Evolutionary conservation across 2,329 filamentous ascomycete genomes (phyloP).

Genomic region (Stromatinia cepivora): DNA sequence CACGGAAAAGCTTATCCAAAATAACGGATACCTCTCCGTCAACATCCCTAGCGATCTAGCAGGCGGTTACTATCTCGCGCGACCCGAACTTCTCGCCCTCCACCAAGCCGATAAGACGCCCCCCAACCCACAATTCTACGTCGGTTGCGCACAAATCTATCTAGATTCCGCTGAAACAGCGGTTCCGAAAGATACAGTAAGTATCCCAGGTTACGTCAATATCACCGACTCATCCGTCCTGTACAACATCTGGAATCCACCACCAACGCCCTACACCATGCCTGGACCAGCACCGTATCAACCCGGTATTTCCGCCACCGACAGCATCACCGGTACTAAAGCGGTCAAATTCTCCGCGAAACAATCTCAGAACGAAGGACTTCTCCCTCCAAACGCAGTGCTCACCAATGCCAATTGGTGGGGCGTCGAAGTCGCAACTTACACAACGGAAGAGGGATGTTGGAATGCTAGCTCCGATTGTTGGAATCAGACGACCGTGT

Average conservation of each 20-base stretch:
- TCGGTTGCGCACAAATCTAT: constrained; percentile 70
- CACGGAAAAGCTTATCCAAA: constrained; percentile 65
- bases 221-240: constrained; percentile 55
- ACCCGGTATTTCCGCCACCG: constrained; percentile 22
- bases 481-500: constrained; percentile 59
- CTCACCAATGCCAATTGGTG: constrained; percentile 74
- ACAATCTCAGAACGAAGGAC: constrained; percentile 48
- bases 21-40: constrained; percentile 63
- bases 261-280: constrained; percentile 54
- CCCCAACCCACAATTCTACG: constrained; percentile 70
- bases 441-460: constrained; percentile 57
- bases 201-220: constrained; percentile 66
- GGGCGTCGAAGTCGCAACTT: constrained; percentile 59
- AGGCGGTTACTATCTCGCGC: constrained; percentile 68
- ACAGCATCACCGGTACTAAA: not conserved
- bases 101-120: constrained; percentile 57
- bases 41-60: constrained; percentile 61
- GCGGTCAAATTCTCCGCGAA: constrained; percentile 23
- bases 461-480: constrained; percentile 57
- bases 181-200: constrained; percentile 54
- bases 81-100: constrained; percentile 68
- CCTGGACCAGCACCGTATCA: constrained; percentile 53
- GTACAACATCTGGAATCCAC: constrained; percentile 63
- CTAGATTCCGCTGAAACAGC: constrained; percentile 52
- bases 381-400: constrained; percentile 57